A percentile compares a stretch with the other conserved stretches of the same genome.
Evolutionary conservation across 768 basidiomycete species (phyloP).

Genomic region (Boletus tomentosulus): DNA sequence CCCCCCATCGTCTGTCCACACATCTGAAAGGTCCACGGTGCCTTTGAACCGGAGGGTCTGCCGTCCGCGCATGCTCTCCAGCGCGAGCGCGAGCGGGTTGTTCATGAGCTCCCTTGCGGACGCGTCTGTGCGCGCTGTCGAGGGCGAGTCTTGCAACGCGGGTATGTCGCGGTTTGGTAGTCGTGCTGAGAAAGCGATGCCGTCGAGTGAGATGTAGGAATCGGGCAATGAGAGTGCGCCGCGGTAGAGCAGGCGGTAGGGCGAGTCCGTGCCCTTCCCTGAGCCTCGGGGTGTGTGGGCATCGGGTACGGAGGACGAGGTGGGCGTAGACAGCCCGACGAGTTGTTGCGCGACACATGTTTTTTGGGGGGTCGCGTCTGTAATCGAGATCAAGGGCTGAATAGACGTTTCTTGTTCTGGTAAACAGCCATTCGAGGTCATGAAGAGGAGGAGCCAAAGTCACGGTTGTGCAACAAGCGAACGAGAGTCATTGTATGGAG

Average conservation of each 20-base stretch:
- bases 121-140: conserved; percentile 25
- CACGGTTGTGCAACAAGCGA: too few species aligned
- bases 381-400: conserved; percentile 6
- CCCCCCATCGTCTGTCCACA: conserved; percentile 58
- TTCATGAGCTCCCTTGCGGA: conserved; percentile 43
- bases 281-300: not conserved
- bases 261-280: not conserved
- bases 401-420: too few species aligned
- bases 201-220: conserved; percentile 68
- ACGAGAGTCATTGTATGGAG: not conserved
- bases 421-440: not conserved
- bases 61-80: conserved; percentile 79
- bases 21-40: conserved; percentile 45
- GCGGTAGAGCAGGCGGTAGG: conserved; percentile 63
- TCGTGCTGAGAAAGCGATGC: conserved; percentile 61
- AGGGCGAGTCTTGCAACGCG: conserved; percentile 27
- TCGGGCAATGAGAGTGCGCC: conserved; percentile 72
- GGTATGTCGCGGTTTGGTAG: conserved; percentile 28
- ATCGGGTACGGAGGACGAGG: not conserved
- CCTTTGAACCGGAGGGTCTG: conserved; percentile 60
- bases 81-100: conserved; percentile 64
- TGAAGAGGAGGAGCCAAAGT: not conserved
- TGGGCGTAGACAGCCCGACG: not conserved
- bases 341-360: not conserved
- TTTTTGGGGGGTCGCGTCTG: conserved; percentile 22